phyloP scores from a whole-genome alignment of 2,329 filamentous ascomycete genomes.

The Pestalotiopsis sp. region DNA sequence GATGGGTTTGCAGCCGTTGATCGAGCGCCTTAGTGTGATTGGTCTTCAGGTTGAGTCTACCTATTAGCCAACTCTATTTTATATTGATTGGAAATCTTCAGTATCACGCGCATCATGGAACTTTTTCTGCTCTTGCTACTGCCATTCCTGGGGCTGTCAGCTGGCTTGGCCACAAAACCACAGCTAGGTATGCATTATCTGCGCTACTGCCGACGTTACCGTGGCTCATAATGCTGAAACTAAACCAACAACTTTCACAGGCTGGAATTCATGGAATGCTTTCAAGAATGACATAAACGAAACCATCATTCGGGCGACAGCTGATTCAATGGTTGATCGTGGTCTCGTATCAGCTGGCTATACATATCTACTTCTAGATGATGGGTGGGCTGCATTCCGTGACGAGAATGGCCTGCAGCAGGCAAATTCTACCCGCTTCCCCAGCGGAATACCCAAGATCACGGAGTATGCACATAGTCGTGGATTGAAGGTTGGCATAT shows the following conservation, averaged over 20 bases:
- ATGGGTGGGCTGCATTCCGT: constrained; percentile 22
- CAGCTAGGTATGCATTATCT: neutral
- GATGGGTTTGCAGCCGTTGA: too few relatives aligned
- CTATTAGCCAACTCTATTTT: neutral
- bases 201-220: neutral
- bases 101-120: neutral
- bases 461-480: constrained; percentile 46
- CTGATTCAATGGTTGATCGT: constrained; percentile 12
- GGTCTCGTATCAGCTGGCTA: constrained; percentile 16
- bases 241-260: neutral
- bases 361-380: constrained; percentile 20
- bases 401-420: constrained; percentile 21
- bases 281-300: constrained; percentile 19
- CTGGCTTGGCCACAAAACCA: constrained; percentile 3
- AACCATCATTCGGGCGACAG: constrained; percentile 18
- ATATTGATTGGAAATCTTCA: neutral
- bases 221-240: too few relatives aligned
- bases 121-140: neutral
- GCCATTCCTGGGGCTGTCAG: neutral
- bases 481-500: constrained; percentile 54
- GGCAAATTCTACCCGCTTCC: constrained; percentile 16
- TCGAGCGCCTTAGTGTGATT: too few relatives aligned
- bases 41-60: too few relatives aligned
- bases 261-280: constrained; percentile 22
- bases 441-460: constrained; percentile 24